Evolutionary conservation across 345 rosid genomes (phyloP).

Genomic region (Nasturtium officinale): DNA sequence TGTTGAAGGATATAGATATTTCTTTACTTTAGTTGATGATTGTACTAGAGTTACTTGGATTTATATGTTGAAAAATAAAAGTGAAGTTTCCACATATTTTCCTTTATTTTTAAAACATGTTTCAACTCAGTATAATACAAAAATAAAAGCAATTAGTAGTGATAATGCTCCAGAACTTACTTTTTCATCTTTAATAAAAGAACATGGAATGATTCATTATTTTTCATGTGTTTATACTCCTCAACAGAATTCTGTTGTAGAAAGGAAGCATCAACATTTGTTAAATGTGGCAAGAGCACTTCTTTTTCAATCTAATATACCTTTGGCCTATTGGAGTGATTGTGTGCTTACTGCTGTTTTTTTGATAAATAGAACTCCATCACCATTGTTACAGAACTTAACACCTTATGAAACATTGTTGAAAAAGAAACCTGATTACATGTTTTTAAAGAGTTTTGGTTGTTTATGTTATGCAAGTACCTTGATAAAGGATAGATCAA

Average conservation of each 20-base stretch:
- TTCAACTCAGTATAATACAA: accelerated
- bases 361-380: too few relatives aligned
- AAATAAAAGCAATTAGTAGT: not conserved
- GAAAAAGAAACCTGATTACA: too few relatives aligned
- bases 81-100: not conserved
- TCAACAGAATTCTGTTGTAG: not conserved
- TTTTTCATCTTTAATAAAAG: not conserved
- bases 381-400: not conserved
- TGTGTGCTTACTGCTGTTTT: not conserved
- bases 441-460: not conserved
- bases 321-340: not conserved
- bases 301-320: not conserved
- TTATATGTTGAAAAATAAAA: not conserved
- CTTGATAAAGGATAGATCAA: not conserved
- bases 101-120: not conserved
- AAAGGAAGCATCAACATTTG: not conserved
- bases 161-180: not conserved
- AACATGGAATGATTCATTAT: not conserved
- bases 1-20: not conserved
- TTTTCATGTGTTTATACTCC: not conserved
- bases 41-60: not conserved
- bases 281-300: not conserved
- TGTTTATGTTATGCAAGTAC: not conserved
- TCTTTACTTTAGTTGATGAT: not conserved
- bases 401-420: not conserved